Conservation (phyloP, 2,329 filamentous ascomycete species). For the Ascochyta clinopodiicola region DNA sequence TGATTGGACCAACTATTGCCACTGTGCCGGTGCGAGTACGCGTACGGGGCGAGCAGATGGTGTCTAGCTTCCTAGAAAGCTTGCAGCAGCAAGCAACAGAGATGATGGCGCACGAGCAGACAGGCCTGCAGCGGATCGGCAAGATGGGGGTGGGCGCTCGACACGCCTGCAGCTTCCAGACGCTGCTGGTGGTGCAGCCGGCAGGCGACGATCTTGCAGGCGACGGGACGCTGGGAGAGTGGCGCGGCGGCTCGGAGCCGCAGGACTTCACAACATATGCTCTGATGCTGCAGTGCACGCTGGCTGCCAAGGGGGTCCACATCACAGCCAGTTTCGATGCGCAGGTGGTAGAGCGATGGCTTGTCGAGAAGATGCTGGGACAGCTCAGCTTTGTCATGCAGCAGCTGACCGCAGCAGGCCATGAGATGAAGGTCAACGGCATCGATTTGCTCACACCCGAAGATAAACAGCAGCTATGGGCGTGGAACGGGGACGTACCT, state of each 20-base stretch:
- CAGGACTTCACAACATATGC: background rate
- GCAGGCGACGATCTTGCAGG: background rate
- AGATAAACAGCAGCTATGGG: background rate
- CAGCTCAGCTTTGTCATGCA: too few species aligned
- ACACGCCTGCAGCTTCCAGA: background rate
- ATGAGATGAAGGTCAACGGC: too few species aligned
- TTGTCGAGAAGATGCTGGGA: too few species aligned
- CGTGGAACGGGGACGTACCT: background rate
- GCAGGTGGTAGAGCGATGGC: too few species aligned
- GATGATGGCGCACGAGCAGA: constrained; percentile 42
- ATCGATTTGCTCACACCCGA: too few species aligned
- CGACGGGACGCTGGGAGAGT: background rate
- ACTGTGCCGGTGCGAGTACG: constrained; percentile 44
- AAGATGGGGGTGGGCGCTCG: constrained; percentile 44
- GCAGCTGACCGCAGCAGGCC: too few species aligned
- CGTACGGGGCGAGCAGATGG: constrained; percentile 25
- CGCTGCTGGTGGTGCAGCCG: constrained; percentile 9
- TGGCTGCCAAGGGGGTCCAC: too few species aligned
- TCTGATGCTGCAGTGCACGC: background rate
- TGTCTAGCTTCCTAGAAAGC: constrained; percentile 25
- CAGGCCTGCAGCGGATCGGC: constrained; percentile 43
- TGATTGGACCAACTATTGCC: constrained; percentile 53
- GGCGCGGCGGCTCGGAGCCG: too few species aligned
- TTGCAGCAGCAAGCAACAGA: constrained; percentile 21
- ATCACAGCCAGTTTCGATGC: too few species aligned